These are phyloP conservation scores for Amaranthus palmeri DNA, from an alignment of 148 eudicot genomes.

Conservation along the genomic window DNA sequence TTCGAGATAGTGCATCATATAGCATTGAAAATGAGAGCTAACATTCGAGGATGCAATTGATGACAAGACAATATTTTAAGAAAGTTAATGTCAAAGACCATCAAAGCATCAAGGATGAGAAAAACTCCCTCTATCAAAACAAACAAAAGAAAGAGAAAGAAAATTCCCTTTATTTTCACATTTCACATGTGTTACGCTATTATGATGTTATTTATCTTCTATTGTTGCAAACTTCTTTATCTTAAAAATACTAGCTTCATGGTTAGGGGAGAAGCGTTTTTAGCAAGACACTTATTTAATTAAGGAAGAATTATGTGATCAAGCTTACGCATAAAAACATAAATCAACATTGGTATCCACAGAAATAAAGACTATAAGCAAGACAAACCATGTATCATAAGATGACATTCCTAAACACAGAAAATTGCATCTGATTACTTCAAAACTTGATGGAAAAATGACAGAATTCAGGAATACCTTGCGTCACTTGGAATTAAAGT, in stretches of 20 bases:
- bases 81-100: neutral
- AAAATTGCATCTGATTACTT: neutral
- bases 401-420: neutral
- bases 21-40: too few relatives aligned
- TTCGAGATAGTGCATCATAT: too few relatives aligned
- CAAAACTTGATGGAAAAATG: constrained; percentile 3
- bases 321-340: neutral
- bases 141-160: neutral
- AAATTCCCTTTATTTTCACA: neutral
- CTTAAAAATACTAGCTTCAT: neutral
- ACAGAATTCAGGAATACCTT: constrained; percentile 38
- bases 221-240: neutral
- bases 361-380: neutral
- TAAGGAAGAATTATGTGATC: neutral
- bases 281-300: neutral
- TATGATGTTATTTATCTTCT: neutral
- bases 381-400: neutral
- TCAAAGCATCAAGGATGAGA: neutral
- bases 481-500: constrained; percentile 66
- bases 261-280: neutral
- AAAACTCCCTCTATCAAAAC: too few relatives aligned
- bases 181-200: neutral
- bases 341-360: neutral
- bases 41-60: neutral
- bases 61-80: neutral